phyloP scores from a whole-genome alignment of 306 rosid species.

The Quillaja saponaria region DNA sequence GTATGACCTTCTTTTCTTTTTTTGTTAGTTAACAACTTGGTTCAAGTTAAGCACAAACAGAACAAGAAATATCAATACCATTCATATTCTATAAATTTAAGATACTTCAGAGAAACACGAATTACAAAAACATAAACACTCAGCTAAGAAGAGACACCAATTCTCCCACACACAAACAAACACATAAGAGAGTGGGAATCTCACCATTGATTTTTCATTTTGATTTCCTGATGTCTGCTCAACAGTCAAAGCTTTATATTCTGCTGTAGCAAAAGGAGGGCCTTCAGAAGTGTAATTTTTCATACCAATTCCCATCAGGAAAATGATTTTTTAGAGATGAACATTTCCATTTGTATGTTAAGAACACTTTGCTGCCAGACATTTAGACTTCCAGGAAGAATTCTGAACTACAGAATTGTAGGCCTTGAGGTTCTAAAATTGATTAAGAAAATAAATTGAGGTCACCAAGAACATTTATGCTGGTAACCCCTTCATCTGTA shows the following conservation, averaged over 20 bases:
- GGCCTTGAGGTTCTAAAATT: constrained; percentile 19
- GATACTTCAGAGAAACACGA: too few relatives aligned
- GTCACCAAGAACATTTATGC: constrained; percentile 6
- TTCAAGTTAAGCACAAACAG: too few relatives aligned
- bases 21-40: too few relatives aligned
- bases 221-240: constrained; percentile 34
- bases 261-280: constrained; percentile 25
- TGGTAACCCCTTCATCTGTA: constrained; percentile 15
- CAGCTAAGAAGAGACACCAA: too few relatives aligned
- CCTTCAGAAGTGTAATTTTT: constrained; percentile 25
- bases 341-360: constrained; percentile 65
- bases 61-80: too few relatives aligned
- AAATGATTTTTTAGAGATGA: constrained; percentile 34
- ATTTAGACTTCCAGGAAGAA: constrained; percentile 41
- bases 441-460: constrained; percentile 15
- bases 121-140: too few relatives aligned
- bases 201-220: constrained; percentile 40
- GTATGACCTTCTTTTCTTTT: too few relatives aligned
- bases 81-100: too few relatives aligned
- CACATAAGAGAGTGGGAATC: constrained; percentile 14
- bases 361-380: constrained; percentile 52
- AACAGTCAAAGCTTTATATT: constrained; percentile 28
- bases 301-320: constrained; percentile 31
- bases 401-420: constrained; percentile 25
- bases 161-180: too few relatives aligned